Evolutionary conservation across 768 basidiomycete species (phyloP).

Genomic region (Tylopilus sp.): DNA sequence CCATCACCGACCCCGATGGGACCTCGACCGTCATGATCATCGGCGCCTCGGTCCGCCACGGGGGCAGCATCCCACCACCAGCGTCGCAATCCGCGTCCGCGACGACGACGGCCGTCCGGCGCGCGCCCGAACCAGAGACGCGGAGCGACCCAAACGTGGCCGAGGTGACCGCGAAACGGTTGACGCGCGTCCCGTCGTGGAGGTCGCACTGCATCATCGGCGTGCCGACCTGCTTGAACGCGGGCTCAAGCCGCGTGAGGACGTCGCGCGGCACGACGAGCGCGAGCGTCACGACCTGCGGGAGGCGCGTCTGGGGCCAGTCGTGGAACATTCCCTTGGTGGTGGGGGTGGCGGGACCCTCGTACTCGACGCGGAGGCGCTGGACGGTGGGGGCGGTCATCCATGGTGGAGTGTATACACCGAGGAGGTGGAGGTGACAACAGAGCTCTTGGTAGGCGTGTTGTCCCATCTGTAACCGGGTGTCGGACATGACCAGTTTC

Average conservation of each 20-base stretch:
- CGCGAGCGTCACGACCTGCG: conserved; percentile 30
- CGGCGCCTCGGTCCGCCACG: conserved; percentile 14
- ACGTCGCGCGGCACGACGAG: conserved; percentile 31
- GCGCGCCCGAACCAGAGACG: conserved; percentile 17
- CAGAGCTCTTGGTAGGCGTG: conserved; percentile 47
- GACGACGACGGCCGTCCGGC: conserved; percentile 9
- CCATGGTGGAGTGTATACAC: too few species aligned
- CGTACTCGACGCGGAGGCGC: not conserved
- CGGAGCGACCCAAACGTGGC: conserved; percentile 20
- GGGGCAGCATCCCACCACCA: conserved; percentile 1
- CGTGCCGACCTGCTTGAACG: conserved; percentile 3
- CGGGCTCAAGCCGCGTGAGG: conserved; percentile 12
- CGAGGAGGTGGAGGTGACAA: conserved; percentile 40
- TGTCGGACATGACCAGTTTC: conserved; percentile 12
- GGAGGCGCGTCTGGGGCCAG: conserved; percentile 23
- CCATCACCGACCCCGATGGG: conserved; percentile 9
- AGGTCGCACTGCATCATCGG: conserved; percentile 23
- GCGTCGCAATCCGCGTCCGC: not conserved
- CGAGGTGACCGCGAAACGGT: conserved; percentile 16
- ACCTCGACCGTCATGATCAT: conserved; percentile 21
- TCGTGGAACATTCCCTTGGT: conserved; percentile 28
- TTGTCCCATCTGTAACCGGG: conserved; percentile 20
- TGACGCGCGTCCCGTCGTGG: not conserved
- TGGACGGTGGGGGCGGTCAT: too few species aligned
- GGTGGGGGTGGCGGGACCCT: not conserved